phyloP scores from a whole-genome alignment of 495 filamentous ascomycete species.

The Aspergillus haitiensis region DNA sequence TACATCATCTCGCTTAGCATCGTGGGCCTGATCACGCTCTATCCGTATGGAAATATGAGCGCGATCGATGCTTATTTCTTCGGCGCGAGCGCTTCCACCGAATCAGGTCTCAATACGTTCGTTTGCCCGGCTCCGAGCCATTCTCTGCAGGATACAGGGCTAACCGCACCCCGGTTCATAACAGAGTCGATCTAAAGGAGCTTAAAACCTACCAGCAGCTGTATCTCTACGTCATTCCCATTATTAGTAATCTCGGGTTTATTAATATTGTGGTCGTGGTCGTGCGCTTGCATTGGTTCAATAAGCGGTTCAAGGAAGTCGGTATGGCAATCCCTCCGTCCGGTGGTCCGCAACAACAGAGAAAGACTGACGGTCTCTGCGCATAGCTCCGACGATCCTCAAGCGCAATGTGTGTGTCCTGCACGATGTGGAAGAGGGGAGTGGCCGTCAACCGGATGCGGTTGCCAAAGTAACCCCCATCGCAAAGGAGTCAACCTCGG shows the following conservation, averaged over 20 bases:
- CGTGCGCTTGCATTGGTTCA: constrained; percentile 38
- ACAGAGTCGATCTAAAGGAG: constrained; percentile 37
- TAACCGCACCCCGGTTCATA: not conserved
- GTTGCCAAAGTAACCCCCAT: not conserved
- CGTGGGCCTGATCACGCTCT: constrained; percentile 36
- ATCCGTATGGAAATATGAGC: constrained; percentile 42
- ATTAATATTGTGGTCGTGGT: constrained; percentile 40
- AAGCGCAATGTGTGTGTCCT: not conserved
- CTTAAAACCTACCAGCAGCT: constrained; percentile 45
- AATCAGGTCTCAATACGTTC: constrained; percentile 45
- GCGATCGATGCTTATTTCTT: constrained; percentile 48
- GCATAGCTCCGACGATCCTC: not conserved
- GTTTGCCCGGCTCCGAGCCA: constrained; percentile 9
- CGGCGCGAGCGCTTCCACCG: constrained; percentile 42
- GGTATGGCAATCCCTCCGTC: not conserved
- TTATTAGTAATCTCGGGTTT: constrained; percentile 34
- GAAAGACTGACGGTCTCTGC: not conserved
- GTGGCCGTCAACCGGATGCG: not conserved
- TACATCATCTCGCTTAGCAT: constrained; percentile 39
- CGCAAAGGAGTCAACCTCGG: constrained; percentile 17
- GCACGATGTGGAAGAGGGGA: not conserved
- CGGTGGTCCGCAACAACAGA: not conserved
- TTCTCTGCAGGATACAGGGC: not conserved
- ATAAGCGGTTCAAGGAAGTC: constrained; percentile 31
- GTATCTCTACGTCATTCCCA: constrained; percentile 37